phyloP scores from a whole-genome alignment of 805 yeast species.

The Spathaspora boniae region DNA sequence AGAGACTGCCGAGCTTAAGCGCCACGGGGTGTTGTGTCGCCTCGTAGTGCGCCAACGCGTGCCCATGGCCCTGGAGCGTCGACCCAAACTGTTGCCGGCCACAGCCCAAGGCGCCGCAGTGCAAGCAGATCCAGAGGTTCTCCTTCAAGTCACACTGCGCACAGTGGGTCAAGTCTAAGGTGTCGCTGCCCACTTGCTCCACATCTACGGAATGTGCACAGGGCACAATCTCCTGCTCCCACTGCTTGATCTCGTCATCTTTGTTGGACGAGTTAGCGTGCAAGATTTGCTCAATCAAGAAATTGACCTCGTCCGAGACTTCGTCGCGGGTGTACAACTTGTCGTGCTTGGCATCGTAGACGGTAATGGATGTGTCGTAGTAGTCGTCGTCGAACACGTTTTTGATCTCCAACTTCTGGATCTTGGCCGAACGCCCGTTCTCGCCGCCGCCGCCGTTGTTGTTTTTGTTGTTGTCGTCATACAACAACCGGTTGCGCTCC shows the following conservation, averaged over 20 bases:
- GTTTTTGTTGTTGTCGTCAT: slow-evolving; percentile 21
- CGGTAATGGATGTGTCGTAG: slow-evolving; percentile 43
- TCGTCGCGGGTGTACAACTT: slow-evolving; percentile 21
- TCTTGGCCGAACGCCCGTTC: no score
- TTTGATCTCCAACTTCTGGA: slow-evolving; percentile 64
- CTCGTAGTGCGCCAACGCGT: slow-evolving; percentile 74
- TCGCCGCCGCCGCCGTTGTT: no score
- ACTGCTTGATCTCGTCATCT: slow-evolving; percentile 73
- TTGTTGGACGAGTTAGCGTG: slow-evolving; percentile 56
- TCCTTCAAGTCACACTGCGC: slow-evolving; percentile 58
- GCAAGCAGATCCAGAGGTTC: slow-evolving; percentile 89
- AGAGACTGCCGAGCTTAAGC: slow-evolving; percentile 84
- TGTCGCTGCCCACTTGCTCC: slow-evolving; percentile 26
- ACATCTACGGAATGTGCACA: slow-evolving; percentile 74
- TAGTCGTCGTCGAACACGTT: slow-evolving; percentile 62
- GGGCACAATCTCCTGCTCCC: slow-evolving; percentile 85
- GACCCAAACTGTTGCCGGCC: slow-evolving; percentile 95
- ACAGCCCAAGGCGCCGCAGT: slow-evolving; percentile 91
- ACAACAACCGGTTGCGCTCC: slow-evolving; percentile 16
- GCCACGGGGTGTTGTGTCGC: slow-evolving; percentile 70
- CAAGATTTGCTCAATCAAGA: slow-evolving; percentile 44
- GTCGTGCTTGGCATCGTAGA: slow-evolving; percentile 38
- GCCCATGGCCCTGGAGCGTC: slow-evolving; percentile 82
- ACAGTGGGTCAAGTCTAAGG: slow-evolving; percentile 47
- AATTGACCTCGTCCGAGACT: slow-evolving; percentile 19